These are phyloP conservation scores for Coemansia sp. DNA, from an alignment of 192 early-diverging fungal species.

Conservation along the genomic window DNA sequence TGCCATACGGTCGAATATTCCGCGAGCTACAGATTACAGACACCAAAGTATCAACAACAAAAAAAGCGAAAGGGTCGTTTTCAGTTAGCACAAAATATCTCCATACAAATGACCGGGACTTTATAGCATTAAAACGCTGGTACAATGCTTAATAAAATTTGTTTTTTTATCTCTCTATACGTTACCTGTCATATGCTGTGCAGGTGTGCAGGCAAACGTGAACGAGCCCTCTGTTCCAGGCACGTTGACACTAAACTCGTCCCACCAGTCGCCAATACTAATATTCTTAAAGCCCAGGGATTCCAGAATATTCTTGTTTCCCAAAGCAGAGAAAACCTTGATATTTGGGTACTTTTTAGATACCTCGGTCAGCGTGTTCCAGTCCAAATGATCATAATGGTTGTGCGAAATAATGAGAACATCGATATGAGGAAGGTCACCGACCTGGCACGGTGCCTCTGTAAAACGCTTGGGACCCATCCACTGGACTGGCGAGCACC, in stretches of 20 bases:
- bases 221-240: conserved; percentile 6
- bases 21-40: conserved; percentile 33
- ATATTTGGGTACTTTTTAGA: conserved; percentile 46
- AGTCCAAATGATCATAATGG: conserved; percentile 88
- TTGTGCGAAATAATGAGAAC: conserved; percentile 80
- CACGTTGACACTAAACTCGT: conserved; percentile 49
- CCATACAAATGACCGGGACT: too few species aligned
- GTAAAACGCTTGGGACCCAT: conserved; percentile 70
- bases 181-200: conserved; percentile 54
- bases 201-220: conserved; percentile 72
- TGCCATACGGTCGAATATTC: conserved; percentile 63
- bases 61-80: too few species aligned
- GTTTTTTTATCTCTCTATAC: background rate
- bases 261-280: conserved; percentile 78
- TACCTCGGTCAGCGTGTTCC: conserved; percentile 61
- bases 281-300: conserved; percentile 59
- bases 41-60: background rate
- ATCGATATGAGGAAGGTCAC: conserved; percentile 69
- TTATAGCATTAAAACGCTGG: too few species aligned
- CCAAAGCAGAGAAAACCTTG: conserved; percentile 75
- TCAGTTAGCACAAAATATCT: too few species aligned
- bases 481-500: conserved; percentile 71
- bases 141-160: background rate
- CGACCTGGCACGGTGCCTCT: conserved; percentile 62
- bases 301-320: conserved; percentile 67